Evolutionary conservation across 1,284 basidiomycete genomes (phyloP).

Genomic region (Wallemia mellicola): DNA sequence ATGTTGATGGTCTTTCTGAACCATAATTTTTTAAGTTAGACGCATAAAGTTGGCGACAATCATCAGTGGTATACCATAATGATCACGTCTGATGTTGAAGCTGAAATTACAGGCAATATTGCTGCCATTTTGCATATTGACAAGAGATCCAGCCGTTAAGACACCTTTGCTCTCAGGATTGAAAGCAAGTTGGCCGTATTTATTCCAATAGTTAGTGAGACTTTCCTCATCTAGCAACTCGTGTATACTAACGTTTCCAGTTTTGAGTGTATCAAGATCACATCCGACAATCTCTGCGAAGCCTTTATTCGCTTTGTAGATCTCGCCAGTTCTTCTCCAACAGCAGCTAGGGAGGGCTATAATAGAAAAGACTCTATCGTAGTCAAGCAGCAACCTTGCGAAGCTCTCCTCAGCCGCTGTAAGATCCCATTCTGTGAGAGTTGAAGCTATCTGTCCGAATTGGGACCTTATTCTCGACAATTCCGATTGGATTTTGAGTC

Average conservation of each 20-base stretch:
- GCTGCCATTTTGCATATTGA: constrained; percentile 8
- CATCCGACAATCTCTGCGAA: constrained; percentile 65
- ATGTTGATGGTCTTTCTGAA: no score
- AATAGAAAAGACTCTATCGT: constrained; percentile 76
- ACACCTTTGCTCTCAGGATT: constrained; percentile 53
- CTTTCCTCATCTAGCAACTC: constrained; percentile 79
- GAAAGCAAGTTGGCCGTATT: constrained; percentile 82
- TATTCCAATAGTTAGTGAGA: constrained; percentile 19
- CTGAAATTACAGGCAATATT: constrained; percentile 48
- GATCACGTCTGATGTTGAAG: constrained; percentile 73
- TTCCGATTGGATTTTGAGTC: not conserved
- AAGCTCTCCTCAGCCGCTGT: constrained; percentile 95
- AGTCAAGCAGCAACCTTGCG: constrained; percentile 75
- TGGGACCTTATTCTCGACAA: not conserved
- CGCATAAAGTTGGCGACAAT: constrained; percentile 28
- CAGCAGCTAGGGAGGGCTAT: constrained; percentile 92
- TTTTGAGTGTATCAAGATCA: constrained; percentile 46
- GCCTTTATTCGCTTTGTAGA: constrained; percentile 90
- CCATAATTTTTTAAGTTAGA: not conserved
- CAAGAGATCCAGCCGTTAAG: constrained; percentile 63
- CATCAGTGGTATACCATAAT: constrained; percentile 71
- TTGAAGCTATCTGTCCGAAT: constrained; percentile 37
- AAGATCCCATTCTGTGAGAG: constrained; percentile 74
- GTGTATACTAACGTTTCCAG: constrained; percentile 81
- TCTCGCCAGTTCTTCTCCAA: constrained; percentile 89